A percentile compares a stretch with the other conserved stretches of the same genome.
These are phyloP conservation scores for Vanrija humicola DNA, from an alignment of 1,284 basidiomycete genomes.

Conservation along the genomic window DNA sequence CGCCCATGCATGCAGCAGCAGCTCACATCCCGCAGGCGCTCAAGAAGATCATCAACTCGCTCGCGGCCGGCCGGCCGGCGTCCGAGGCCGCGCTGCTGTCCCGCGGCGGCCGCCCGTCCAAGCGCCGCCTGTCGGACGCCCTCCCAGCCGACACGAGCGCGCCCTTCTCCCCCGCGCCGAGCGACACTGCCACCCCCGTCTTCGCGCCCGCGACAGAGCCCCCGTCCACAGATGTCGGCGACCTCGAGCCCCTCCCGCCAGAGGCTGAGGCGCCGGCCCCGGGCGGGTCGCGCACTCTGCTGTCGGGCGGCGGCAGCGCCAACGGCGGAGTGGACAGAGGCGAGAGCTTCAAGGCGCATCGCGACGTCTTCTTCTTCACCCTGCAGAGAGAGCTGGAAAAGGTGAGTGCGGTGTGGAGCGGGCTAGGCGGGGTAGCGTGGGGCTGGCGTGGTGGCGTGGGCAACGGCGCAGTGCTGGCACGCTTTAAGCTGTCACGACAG, in stretches of 20 bases:
- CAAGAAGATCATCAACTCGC: slow-evolving; percentile 86
- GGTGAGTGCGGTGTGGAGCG: slow-evolving; percentile 51
- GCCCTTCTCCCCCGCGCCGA: slow-evolving; percentile 6
- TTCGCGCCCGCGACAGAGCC: slow-evolving; percentile 2
- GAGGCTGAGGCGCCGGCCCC: slow-evolving; percentile 42
- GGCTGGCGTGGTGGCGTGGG: too few species aligned
- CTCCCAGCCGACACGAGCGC: slow-evolving; percentile 1
- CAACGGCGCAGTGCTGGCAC: too few species aligned
- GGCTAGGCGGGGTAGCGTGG: too few species aligned
- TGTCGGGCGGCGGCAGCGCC: slow-evolving; percentile 1
- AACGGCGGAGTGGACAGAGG: slow-evolving; percentile 27
- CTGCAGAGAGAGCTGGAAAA: slow-evolving; percentile 97
- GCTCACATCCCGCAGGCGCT: slow-evolving; percentile 27
- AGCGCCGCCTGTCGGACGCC: slow-evolving; percentile 49
- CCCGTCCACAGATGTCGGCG: slow-evolving; percentile 8
- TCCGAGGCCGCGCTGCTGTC: slow-evolving; percentile 85
- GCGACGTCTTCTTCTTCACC: slow-evolving; percentile 98
- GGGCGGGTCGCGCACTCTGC: slow-evolving; percentile 23
- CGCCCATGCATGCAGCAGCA: background rate
- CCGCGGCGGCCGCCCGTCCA: slow-evolving; percentile 68
- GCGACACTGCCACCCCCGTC: slow-evolving; percentile 4
- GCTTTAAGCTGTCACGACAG: too few species aligned
- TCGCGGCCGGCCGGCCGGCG: slow-evolving; percentile 79
- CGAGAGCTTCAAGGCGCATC: slow-evolving; percentile 79
- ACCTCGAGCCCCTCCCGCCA: slow-evolving; percentile 46